Evolutionary conservation across 78 protist species (phyloP).

Genomic region (Polysphondylium violaceum): DNA sequence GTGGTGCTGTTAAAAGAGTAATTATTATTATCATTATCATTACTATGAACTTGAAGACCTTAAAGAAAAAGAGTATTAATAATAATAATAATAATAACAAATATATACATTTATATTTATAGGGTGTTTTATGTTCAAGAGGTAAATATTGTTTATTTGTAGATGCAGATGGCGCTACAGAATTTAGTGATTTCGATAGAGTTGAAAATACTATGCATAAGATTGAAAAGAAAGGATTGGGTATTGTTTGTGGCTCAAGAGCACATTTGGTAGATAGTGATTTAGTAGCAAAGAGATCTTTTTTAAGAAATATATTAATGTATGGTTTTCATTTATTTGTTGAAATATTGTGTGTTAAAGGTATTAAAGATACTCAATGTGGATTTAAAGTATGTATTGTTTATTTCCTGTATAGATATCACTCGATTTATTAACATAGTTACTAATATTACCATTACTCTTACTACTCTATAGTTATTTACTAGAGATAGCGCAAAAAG

Average conservation of each 20-base stretch:
- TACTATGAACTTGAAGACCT: background rate
- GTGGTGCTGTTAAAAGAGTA: slow-evolving; percentile 88
- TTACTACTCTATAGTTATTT: slow-evolving; percentile 63
- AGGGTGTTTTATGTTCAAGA: slow-evolving; percentile 75
- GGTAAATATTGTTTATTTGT: slow-evolving; percentile 81
- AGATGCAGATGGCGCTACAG: slow-evolving; percentile 92
- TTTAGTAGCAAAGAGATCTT: slow-evolving; percentile 66
- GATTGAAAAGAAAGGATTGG: slow-evolving; percentile 37
- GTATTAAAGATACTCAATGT: slow-evolving; percentile 84
- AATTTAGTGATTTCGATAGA: slow-evolving; percentile 44
- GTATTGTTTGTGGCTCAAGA: slow-evolving; percentile 86
- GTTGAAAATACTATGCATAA: slow-evolving; percentile 54
- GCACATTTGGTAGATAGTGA: slow-evolving; percentile 83
- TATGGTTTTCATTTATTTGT: slow-evolving; percentile 84
- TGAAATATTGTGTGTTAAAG: slow-evolving; percentile 37
- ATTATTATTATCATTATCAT: background rate
- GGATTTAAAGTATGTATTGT: slow-evolving; percentile 59
- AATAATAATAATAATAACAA: no score
- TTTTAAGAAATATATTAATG: slow-evolving; percentile 70
- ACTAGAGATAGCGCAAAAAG: slow-evolving; percentile 63
- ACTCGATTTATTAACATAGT: background rate
- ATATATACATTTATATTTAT: background rate
- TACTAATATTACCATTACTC: background rate
- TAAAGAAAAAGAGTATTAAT: no score
- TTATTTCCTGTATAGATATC: background rate